phyloP scores from a whole-genome alignment of 139 green algal species.

The Coccomyxa sp. region DNA sequence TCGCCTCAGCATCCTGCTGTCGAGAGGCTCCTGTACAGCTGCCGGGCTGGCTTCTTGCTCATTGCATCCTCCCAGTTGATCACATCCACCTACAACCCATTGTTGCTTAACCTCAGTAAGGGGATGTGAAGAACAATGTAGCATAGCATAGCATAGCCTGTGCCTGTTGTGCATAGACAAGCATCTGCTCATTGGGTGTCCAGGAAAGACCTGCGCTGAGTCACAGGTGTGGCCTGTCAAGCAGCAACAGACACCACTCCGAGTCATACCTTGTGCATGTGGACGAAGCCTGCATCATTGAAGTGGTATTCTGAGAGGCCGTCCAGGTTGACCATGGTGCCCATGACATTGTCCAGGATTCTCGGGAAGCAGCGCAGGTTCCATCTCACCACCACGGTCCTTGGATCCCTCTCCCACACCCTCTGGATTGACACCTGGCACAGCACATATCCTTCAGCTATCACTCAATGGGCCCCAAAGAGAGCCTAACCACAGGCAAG shows the following conservation, averaged over 20 bases:
- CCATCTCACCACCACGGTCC: conserved; percentile 9
- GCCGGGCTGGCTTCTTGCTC: background rate
- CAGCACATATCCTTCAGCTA: too few species aligned
- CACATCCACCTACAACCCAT: background rate
- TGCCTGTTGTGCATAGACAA: background rate
- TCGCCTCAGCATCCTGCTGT: background rate
- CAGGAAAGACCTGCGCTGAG: background rate
- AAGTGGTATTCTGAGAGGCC: conserved; percentile 23
- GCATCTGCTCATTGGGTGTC: background rate
- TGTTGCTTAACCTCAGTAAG: background rate
- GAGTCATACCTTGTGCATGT: conserved; percentile 9
- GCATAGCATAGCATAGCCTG: background rate
- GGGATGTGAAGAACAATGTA: background rate
- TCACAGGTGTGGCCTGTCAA: background rate
- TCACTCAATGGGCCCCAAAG: too few species aligned
- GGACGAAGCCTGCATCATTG: conserved; percentile 10
- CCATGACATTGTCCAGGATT: background rate
- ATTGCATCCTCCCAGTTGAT: conserved; percentile 15
- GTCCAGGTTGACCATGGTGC: conserved; percentile 4
- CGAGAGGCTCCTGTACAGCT: background rate
- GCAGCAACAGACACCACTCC: background rate
- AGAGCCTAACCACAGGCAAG: too few species aligned
- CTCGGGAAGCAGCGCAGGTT: conserved; percentile 13
- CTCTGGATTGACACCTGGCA: conserved; percentile 16
- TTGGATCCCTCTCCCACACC: conserved; percentile 9